Evolutionary conservation across 2,329 filamentous ascomycete species (phyloP), one percentile per base, ranked within the genome.

Genomic region (Ophiostoma montium): DNA sequence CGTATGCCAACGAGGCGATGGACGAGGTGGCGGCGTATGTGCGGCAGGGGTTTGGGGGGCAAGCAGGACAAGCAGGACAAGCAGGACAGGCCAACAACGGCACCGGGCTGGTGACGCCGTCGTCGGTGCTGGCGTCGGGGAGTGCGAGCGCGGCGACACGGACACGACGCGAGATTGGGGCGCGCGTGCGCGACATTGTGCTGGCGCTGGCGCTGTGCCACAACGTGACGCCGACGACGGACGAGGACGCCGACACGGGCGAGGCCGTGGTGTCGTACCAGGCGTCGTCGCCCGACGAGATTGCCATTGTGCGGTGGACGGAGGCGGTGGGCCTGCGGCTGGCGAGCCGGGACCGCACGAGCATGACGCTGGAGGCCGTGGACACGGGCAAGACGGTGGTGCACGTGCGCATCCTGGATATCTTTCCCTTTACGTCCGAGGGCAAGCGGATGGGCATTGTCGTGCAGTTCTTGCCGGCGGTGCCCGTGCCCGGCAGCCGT

Each of bases 381-480:
- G 79, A 83, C 49, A 84, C 78, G 3, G 81, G 83, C 18, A 76
- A 82, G 46, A 69, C 78, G 0, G 84, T 92, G 3, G 86, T 98
- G 23, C 82, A 82, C 21, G 90, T 94, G 23, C 80, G 82, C 49
- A 94, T 98, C 45, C 72, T 96, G 4, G 90, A 96, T 41, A 80
- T 96, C 2, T 98, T 98, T 58, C 94, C 94, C 0, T 98, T 98
- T 62, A 98, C 92, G 0, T 95, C 89, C 0, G 92, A 96, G 56
- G 90, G 90, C 56, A 98, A 98, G 67, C 80, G 92, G 47, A 98
- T 98, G 92, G 92, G 94, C 10, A 90, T 98, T 52, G 82, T 98
- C 53, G 86, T 95, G 18, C 84, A 89, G 57, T 95, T 96, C 81
- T 27, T 23, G 7, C 18, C 10, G 19, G 27, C 15, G 21, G 21